phyloP scores from a whole-genome alignment of 305 asterid genomes.

The Withania somnifera region DNA sequence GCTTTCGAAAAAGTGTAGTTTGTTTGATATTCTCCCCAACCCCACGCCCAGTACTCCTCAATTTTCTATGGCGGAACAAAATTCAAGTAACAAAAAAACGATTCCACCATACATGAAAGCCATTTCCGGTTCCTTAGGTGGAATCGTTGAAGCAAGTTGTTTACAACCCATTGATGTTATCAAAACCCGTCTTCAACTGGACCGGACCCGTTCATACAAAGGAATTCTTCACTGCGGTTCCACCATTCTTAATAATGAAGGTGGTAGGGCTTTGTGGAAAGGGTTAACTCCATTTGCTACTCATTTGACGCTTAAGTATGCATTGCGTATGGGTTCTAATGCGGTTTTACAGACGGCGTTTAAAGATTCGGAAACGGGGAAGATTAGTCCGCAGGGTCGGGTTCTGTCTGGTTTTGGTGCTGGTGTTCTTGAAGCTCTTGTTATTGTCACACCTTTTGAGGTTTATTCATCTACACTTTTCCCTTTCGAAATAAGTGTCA shows the following conservation, averaged over 20 bases:
- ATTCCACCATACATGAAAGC: conserved; percentile 92
- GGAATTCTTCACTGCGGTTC: conserved; percentile 84
- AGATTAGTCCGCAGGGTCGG: conserved; percentile 62
- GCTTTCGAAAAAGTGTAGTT: no score
- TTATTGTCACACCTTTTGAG: conserved; percentile 94
- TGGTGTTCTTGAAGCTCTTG: conserved; percentile 93
- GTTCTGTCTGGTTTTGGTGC: conserved; percentile 86
- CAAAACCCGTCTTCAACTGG: conserved; percentile 93
- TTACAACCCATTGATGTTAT: conserved; percentile 91
- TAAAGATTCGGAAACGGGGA: conserved; percentile 70
- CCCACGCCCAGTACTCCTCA: background rate
- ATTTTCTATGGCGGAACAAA: conserved; percentile 41
- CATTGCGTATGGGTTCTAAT: conserved; percentile 96
- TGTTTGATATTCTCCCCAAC: no score
- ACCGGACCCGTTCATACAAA: conserved; percentile 67
- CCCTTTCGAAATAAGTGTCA: no score
- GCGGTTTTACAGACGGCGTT: conserved; percentile 75
- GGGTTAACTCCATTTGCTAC: conserved; percentile 93
- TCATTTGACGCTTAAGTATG: conserved; percentile 82
- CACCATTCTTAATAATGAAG: conserved; percentile 50
- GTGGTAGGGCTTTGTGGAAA: conserved; percentile 88
- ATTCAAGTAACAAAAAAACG: conserved; percentile 15
- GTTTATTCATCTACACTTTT: conserved; percentile 22
- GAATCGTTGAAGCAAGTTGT: conserved; percentile 80
- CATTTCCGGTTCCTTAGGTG: conserved; percentile 87